Evolutionary conservation across 768 basidiomycete species (phyloP), one percentile per base, ranked within the genome.

Genomic region (Paxillus rubicundulus): DNA sequence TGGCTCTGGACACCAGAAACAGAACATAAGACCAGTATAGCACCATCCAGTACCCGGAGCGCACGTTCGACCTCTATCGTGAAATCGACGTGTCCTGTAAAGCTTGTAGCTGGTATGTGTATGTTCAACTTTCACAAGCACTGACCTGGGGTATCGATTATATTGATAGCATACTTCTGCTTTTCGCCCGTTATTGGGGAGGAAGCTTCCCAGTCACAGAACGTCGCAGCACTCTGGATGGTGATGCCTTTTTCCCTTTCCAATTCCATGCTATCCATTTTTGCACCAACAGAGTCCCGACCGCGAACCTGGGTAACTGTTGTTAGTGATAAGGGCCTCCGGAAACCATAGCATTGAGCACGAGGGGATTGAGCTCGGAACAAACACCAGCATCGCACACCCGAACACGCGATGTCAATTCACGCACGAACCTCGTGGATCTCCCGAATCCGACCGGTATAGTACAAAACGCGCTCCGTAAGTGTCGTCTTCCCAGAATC

Each of bases 251-350:
- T 98, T 72, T 98, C 97, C 43, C 96, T 80, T 70, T 99, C 97
- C 4, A 99, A 77, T 57, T 99, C 97, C 97, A 99, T 99, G 61
- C 88, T 92, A 71, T 99, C 97, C 97, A 99, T 99, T 77, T 99
- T 99, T 8, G 97, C 97, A 47, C 97, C 97, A 17, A 98, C 94
- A 27, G 87, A 85, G 69, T 99, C 97, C 49, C 89, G 82, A 40
- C 97, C 97, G 54, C 97, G 81, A 55, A 96, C 92, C 89, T 92
- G 61, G 12, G 37, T 14, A 16, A 9, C 14, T 14, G 7, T 40
- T 40, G 20, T 53, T 14, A 46, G 39, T 3, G 37, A 39, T 37
- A 47, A 50, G 41, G 63, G 9, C n/a, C 21, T 20, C 8, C 14
- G 41, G 45, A 36, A 28, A 32, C 38, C 16, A 53, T 33, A 13